Base-by-base conservation (phyloP, 2,329 filamentous ascomycete species). In the Cladophialophora exuberans region DNA sequence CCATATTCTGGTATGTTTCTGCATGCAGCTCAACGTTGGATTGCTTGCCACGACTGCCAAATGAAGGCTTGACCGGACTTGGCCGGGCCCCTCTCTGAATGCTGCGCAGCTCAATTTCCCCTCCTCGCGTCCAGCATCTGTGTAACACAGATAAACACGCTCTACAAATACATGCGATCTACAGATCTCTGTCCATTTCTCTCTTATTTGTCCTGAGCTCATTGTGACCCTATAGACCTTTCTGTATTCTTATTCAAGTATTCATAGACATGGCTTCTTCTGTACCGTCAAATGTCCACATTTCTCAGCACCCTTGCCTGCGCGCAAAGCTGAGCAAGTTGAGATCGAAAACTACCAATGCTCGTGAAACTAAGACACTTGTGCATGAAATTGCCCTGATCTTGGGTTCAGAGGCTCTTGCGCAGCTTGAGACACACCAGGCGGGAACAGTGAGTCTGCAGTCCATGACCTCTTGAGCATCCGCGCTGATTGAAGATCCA, bases 261-360 rank as follows among this genome's bases (percentile, higher is more conserved):
- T 38, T n/a, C 25, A 9, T 31, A 41, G 46, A 33, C 22, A 63
- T 63, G 59, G 46, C 52, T 47, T 69, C 70, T 64, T 53, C 67
- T 51, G 70, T 82, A 26, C 80, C 81, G 15, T 60, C 72, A 45
- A 85, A 84, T 67, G 76, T 83, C 30, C 90, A 94, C 75, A 77
- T 96, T 69, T 96, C 91, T 33, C 78, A 77, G 13, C 93, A 97
- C 72, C 93, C 93, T 30, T 96, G 90, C 73, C 80, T 97, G 36
- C 80, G 82, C 65, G 90, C 88, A 64, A 97, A 97, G 79, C 84
- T 97, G 66, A 92, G 89, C 64, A 89, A 94, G 75, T 83, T 97
- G 42, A 87, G 93, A 57, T 94, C 89, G 35, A 79, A 83, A 53
- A 79, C 77, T 36, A 84, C 89, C 46, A 83, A 79, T 56, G 80